Evolutionary conservation across 257 asterid genomes (phyloP).

Genomic region (Pogostemon cablin): DNA sequence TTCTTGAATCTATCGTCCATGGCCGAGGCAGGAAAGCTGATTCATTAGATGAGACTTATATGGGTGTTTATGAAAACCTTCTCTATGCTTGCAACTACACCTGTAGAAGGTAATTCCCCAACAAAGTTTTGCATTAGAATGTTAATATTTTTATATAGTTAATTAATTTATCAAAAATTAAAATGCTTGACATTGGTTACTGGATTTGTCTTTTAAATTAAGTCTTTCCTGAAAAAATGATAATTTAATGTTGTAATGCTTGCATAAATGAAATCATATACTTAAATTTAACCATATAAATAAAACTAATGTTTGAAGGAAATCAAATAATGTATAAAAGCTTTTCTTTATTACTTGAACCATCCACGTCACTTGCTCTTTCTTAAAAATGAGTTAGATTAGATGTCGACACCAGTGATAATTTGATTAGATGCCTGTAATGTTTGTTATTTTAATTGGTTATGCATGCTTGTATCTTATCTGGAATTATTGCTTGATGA

Average conservation of each 20-base stretch:
- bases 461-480: no score
- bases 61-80: slow-evolving; percentile 80
- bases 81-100: slow-evolving; percentile 82
- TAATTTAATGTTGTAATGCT: background rate
- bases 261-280: background rate
- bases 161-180: slow-evolving; percentile 2
- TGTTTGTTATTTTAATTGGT: no score
- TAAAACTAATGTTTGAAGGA: no score
- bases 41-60: slow-evolving; percentile 77
- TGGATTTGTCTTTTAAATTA: slow-evolving; percentile 8
- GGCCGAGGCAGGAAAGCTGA: slow-evolving; percentile 91
- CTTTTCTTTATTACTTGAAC: no score
- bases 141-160: background rate
- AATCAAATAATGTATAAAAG: no score
- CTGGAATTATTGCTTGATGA: no score
- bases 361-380: no score
- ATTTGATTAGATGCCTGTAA: background rate
- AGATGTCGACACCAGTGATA: background rate
- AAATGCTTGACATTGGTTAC: background rate
- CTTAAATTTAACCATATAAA: no score
- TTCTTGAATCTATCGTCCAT: slow-evolving; percentile 77
- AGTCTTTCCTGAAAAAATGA: background rate
- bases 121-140: background rate
- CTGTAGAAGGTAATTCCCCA: slow-evolving; percentile 69
- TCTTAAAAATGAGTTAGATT: background rate